Conservation (phyloP, 257 asterid genomes). For the Gardenia jasminoides region DNA sequence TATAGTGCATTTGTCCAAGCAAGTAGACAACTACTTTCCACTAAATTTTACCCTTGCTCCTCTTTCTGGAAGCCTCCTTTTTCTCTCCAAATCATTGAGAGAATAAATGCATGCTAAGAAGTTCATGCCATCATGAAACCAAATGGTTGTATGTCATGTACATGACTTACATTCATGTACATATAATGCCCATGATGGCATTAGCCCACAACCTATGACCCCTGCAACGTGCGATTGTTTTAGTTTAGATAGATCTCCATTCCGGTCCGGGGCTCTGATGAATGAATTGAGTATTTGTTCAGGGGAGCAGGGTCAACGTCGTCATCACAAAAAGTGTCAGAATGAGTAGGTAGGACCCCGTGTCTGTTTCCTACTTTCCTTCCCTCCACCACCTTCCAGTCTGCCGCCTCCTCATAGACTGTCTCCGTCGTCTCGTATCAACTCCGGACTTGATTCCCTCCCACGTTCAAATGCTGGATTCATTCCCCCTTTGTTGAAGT, state of each 20-base stretch:
- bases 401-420: not conserved
- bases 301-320: slow-evolving; percentile 9
- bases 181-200: too few relatives aligned
- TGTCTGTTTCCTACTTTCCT: too few relatives aligned
- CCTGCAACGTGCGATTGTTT: too few relatives aligned
- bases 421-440: not conserved
- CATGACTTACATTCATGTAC: too few relatives aligned
- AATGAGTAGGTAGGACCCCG: not conserved
- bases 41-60: not conserved
- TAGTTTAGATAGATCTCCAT: too few relatives aligned
- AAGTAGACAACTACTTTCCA: not conserved
- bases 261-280: too few relatives aligned
- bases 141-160: too few relatives aligned
- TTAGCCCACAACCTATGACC: too few relatives aligned
- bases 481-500: not conserved
- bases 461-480: not conserved
- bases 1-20: too few relatives aligned
- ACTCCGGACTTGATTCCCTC: not conserved
- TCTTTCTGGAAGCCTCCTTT: not conserved
- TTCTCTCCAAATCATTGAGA: not conserved
- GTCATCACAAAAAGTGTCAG: slow-evolving; percentile 6
- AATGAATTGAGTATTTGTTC: not conserved
- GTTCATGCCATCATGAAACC: too few relatives aligned
- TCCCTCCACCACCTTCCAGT: not conserved
- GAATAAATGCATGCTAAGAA: not conserved